Conservation (phyloP, 2,329 filamentous ascomycete species). For the Penicillium sp. region DNA sequence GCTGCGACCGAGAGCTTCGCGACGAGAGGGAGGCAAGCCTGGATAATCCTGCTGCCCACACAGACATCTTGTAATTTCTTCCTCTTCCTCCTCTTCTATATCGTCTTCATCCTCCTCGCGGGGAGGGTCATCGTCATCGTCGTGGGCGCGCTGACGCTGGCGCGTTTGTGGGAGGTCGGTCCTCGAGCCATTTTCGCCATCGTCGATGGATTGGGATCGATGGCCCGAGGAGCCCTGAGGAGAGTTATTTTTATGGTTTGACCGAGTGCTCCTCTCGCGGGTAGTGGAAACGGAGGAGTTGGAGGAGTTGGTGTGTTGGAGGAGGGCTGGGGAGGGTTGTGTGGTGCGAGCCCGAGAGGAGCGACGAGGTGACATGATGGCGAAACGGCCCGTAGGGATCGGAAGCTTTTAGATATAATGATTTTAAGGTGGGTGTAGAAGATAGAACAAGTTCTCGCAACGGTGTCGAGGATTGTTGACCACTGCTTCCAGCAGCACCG, state of each 20-base stretch:
- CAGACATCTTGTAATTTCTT: constrained; percentile 93
- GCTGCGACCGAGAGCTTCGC: constrained; percentile 53
- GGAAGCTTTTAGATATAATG: constrained; percentile 12
- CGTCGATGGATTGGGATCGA: constrained; percentile 55
- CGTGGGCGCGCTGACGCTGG: constrained; percentile 74
- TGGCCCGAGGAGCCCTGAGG: constrained; percentile 71
- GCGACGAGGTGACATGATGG: constrained; percentile 71
- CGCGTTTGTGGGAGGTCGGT: constrained; percentile 70
- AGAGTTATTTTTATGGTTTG: constrained; percentile 70
- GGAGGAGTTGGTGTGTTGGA: constrained; percentile 75
- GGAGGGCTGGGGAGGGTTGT: constrained; percentile 67
- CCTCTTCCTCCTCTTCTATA: constrained; percentile 70
- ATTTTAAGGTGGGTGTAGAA: constrained; percentile 2
- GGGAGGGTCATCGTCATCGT: constrained; percentile 61
- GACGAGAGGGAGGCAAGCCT: constrained; percentile 66
- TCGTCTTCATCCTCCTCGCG: constrained; percentile 63
- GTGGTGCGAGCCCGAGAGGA: constrained; percentile 85
- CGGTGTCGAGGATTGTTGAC: constrained; percentile 7
- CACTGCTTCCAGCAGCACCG: constrained; percentile 18
- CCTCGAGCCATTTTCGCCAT: constrained; percentile 50
- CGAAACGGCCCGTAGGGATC: constrained; percentile 7
- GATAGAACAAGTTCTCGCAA: constrained; percentile 5
- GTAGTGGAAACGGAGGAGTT: constrained; percentile 70
- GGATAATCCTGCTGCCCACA: constrained; percentile 95
- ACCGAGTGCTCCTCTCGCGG: constrained; percentile 74